These are phyloP conservation scores for Starmera stellimalicola DNA, from an alignment of 1,139 yeast genomes.

Conservation along the genomic window DNA sequence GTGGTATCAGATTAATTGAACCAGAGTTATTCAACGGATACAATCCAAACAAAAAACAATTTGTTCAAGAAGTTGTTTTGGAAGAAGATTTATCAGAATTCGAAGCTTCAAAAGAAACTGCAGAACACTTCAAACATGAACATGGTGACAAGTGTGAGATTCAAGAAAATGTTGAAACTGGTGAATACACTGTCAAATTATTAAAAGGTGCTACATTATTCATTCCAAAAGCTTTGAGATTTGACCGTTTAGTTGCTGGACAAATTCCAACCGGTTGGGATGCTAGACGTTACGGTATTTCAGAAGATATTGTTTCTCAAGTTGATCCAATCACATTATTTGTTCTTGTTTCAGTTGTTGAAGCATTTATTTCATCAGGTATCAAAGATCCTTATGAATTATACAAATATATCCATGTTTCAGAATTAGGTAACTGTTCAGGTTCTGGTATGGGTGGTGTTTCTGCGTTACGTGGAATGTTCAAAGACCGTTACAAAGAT, in stretches of 20 bases:
- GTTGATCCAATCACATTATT: slow-evolving; percentile 93
- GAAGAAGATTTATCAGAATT: slow-evolving; percentile 95
- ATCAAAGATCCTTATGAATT: slow-evolving; percentile 96
- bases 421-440: slow-evolving; percentile 98
- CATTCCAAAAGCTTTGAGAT: slow-evolving; percentile 93
- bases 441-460: slow-evolving; percentile 99
- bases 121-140: slow-evolving; percentile 86
- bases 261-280: slow-evolving; percentile 99
- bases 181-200: slow-evolving; percentile 84
- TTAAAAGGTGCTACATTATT: slow-evolving; percentile 87
- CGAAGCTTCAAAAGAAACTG: slow-evolving; percentile 91
- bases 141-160: slow-evolving; percentile 93
- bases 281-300: slow-evolving; percentile 88
- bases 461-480: slow-evolving; percentile 93
- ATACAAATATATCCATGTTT: slow-evolving; percentile 94
- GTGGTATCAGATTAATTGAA: slow-evolving; percentile 95
- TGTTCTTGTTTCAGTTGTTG: slow-evolving; percentile 89
- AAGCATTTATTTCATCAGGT: slow-evolving; percentile 90
- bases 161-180: slow-evolving; percentile 80
- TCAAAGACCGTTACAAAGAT: slow-evolving; percentile 87
- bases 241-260: slow-evolving; percentile 96
- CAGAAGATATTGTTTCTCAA: slow-evolving; percentile 86
- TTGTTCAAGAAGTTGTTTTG: slow-evolving; percentile 90
- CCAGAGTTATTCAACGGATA: slow-evolving; percentile 92
- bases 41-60: slow-evolving; percentile 86